phyloP scores from a whole-genome alignment of 768 basidiomycete genomes.

The Leccinum sublutescens region DNA sequence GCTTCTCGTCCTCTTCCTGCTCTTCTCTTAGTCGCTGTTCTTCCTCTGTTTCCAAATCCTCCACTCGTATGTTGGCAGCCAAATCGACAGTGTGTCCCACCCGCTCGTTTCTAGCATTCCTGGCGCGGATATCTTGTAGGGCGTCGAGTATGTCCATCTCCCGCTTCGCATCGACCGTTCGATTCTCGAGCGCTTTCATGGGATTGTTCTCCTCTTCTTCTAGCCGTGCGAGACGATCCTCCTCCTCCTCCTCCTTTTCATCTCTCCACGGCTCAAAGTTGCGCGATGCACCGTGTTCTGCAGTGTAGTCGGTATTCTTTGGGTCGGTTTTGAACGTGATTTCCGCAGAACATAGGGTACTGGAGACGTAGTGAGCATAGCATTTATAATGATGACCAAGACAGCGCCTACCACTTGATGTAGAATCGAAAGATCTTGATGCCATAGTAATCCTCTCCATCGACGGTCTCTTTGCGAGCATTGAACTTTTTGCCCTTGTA shows the following conservation, averaged over 20 bases:
- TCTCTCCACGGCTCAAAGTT: slow-evolving; percentile 99
- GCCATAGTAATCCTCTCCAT: slow-evolving; percentile 95
- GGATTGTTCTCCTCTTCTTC: slow-evolving; percentile 96
- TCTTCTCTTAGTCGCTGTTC: slow-evolving; percentile 65
- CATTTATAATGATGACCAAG: background rate
- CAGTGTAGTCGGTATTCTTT: slow-evolving; percentile 91
- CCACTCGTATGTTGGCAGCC: slow-evolving; percentile 54
- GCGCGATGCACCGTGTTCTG: slow-evolving; percentile 95
- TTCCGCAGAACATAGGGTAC: slow-evolving; percentile 94
- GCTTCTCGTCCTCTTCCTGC: slow-evolving; percentile 90
- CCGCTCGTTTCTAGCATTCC: slow-evolving; percentile 86
- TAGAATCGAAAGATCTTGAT: slow-evolving; percentile 97
- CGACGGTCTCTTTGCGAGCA: slow-evolving; percentile 96
- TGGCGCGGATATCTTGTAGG: slow-evolving; percentile 85
- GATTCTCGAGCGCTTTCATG: slow-evolving; percentile 95
- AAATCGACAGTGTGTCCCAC: slow-evolving; percentile 75
- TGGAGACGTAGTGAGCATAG: slow-evolving; percentile 33
- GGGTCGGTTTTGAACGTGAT: slow-evolving; percentile 99
- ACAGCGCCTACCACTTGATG: slow-evolving; percentile 72
- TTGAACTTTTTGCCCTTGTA: slow-evolving; percentile 99
- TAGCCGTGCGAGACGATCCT: slow-evolving; percentile 78
- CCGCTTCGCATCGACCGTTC: slow-evolving; percentile 87
- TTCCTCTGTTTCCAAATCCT: slow-evolving; percentile 78
- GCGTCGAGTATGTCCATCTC: slow-evolving; percentile 99
- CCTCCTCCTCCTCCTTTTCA: slow-evolving; percentile 71